Base-by-base conservation (phyloP, 106 monocot species). In the Chionographis japonica region DNA sequence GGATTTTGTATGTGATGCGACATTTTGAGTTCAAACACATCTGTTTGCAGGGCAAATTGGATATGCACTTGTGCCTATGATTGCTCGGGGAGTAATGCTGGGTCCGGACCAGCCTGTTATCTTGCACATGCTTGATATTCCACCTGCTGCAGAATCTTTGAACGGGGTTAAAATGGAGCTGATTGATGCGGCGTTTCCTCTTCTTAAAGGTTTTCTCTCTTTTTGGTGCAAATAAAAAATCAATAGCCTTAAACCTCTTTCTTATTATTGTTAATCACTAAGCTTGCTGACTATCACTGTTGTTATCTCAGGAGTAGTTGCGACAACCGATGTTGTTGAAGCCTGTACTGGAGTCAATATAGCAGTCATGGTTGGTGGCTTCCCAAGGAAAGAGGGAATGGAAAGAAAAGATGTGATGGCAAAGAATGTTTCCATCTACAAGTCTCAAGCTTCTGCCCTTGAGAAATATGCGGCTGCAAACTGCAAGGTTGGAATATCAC, bases 341-440 rank as follows among this genome's bases (percentile, higher is more conserved):
- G 94, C 90, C 4, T 94, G 90, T 67, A 76, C 82, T 72, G 94
- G 85, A 7, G 87, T 94, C 36, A 89, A 75, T 46, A 49, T 94
- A n/a, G 94, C 94, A 5, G 80, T 94, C 50, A 90, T 94, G 94
- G 84, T 94, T 51, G 94, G 90, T 69, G 94, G 90, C 14, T 94
- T 94, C 68, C 90, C 94, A 11, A 82, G 90, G 75, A 90, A 90
- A 60, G 90, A 94, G 73, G 94, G 94, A 52, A 94, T 90, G 94
- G 90, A 94, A 60, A 84, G 87, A 58, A 94, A 90, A 55, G 94
- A 94, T 80, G 94, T 94, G 8, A 94, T 94, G 94, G 79, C 94
- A 41, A 94, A 94, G 72, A 94, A 94, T 78, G 90, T 90, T 42
- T 94, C 94, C 50, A 94, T 90, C 63, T 94, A 94, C 77, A 94